Conservation (phyloP, 228 moss, liverwort and hornwort genomes). For the Sphagnum fallax region DNA sequence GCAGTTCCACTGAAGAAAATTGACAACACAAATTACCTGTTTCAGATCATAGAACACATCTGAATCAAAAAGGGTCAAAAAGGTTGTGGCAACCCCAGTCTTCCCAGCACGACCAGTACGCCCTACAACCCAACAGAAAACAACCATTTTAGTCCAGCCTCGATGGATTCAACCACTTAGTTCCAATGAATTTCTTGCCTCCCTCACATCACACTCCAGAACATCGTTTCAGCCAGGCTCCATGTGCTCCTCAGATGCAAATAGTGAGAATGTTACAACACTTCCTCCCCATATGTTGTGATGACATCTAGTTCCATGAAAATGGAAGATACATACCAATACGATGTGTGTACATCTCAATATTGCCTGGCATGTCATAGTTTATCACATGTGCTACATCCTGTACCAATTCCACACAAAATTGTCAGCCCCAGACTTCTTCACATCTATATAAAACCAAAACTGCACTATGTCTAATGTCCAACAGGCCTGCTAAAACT, state of each 20-base stretch:
- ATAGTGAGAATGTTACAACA: too few species aligned
- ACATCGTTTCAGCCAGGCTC: too few species aligned
- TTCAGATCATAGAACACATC: constrained; percentile 97
- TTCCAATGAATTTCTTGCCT: too few species aligned
- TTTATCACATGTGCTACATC: constrained; percentile 98
- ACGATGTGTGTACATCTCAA: constrained; percentile 98
- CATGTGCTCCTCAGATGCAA: too few species aligned
- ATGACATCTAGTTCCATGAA: background rate
- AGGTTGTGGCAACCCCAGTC: constrained; percentile 93
- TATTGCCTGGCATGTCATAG: constrained; percentile 85
- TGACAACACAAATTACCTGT: constrained; percentile 31
- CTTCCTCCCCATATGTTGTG: too few species aligned
- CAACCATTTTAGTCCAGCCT: background rate
- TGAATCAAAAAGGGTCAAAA: constrained; percentile 76
- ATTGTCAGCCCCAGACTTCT: background rate
- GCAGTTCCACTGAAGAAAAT: too few species aligned
- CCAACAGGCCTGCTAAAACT: too few species aligned
- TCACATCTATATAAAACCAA: background rate
- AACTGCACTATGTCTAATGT: too few species aligned
- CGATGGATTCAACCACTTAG: too few species aligned
- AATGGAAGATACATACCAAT: constrained; percentile 46
- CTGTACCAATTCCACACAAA: constrained; percentile 21
- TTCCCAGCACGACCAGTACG: constrained; percentile 99
- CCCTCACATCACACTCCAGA: too few species aligned
- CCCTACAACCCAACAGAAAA: constrained; percentile 25